These are phyloP conservation scores for Strombidium stylifer DNA, from an alignment of 73 alveolate genomes.

Conservation along the genomic window DNA sequence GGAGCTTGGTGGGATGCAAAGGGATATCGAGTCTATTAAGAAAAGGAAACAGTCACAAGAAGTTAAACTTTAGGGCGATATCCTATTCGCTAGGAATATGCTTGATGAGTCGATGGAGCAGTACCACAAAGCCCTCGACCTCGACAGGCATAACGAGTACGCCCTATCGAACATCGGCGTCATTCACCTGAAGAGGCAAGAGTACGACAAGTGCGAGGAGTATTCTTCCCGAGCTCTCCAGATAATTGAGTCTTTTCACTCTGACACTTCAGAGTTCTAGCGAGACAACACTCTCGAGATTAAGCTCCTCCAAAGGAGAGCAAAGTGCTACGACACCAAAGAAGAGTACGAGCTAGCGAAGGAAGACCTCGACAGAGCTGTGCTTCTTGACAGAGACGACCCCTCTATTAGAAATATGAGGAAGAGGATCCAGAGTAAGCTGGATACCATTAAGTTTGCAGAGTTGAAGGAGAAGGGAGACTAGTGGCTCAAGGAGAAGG, in stretches of 20 bases:
- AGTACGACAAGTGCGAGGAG: slow-evolving; percentile 72
- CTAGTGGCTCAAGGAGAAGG: slow-evolving; percentile 55
- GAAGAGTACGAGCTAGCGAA: slow-evolving; percentile 52
- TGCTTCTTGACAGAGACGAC: slow-evolving; percentile 43
- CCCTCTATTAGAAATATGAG: slow-evolving; percentile 40
- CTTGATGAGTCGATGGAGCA: slow-evolving; percentile 70
- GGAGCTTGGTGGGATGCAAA: slow-evolving; percentile 66
- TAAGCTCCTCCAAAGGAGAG: slow-evolving; percentile 84
- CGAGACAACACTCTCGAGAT: slow-evolving; percentile 80
- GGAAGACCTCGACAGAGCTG: slow-evolving; percentile 53
- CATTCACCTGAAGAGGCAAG: slow-evolving; percentile 68
- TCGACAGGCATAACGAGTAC: slow-evolving; percentile 83
- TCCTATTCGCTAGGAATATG: slow-evolving; percentile 53
- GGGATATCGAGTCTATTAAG: slow-evolving; percentile 70
- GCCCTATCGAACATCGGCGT: slow-evolving; percentile 82
- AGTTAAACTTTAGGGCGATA: slow-evolving; percentile 81
- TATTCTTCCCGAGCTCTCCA: slow-evolving; percentile 71
- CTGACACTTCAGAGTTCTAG: slow-evolving; percentile 69
- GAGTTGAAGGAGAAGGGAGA: slow-evolving; percentile 71
- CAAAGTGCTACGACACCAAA: slow-evolving; percentile 72
- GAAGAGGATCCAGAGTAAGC: slow-evolving; percentile 62
- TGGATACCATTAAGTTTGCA: slow-evolving; percentile 68
- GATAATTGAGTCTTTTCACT: slow-evolving; percentile 59
- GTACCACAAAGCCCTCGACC: slow-evolving; percentile 66
- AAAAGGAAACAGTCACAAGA: slow-evolving; percentile 70